Base-by-base conservation (phyloP, 306 rosid species). In the Myrica gale region DNA sequence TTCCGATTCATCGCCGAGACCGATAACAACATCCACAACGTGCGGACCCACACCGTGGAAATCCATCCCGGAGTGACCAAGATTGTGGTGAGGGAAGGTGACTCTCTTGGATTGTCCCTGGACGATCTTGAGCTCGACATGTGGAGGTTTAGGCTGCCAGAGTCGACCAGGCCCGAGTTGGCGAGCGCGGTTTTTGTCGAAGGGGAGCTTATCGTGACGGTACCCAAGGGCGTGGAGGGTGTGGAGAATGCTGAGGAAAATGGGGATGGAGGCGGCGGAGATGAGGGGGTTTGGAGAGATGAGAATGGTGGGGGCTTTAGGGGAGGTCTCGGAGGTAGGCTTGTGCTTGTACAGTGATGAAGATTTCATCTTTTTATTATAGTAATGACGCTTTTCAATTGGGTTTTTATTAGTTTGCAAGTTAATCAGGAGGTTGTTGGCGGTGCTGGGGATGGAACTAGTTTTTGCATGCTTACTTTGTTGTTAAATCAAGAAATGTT, bases 111-210 rank as follows among this genome's bases (percentile, higher is more conserved):
- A 67, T 71, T 96, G 46, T 60, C 91, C 51, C 44, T 92, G 48
- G 98, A 96, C 43, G 93, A 88, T 52, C 88, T 96, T 0, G 98
- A 96, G 69, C 90, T 96, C 7, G 99, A 96, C 21, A 74, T 90
- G 88, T 96, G 99, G 99, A 89, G 99, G 90, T 92, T 96, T 32
- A 85, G 99, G 74, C 82, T 96, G 74, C 99, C 99, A 26, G 98
- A 92, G 68, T 83, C 97, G 16, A 96, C 99, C 2, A 71, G 83
- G 78, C 99, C 99, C 12, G 99, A 96, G 83, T 92, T 90, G 4
- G 99, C 97, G 0, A 96, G 96, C 44, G 99, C 97, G 13, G 92
- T 85, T 7, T 89, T 90, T 23, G 91, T 85, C 0, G 90, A 90
- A 11, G 99, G 99, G 0, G 99, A 92, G 79, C 97, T 96, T 44